A percentile compares a stretch with the other conserved stretches of the same genome.
Conservation (phyloP, 1,139 yeast genomes). For the Suhomyces taliae region DNA sequence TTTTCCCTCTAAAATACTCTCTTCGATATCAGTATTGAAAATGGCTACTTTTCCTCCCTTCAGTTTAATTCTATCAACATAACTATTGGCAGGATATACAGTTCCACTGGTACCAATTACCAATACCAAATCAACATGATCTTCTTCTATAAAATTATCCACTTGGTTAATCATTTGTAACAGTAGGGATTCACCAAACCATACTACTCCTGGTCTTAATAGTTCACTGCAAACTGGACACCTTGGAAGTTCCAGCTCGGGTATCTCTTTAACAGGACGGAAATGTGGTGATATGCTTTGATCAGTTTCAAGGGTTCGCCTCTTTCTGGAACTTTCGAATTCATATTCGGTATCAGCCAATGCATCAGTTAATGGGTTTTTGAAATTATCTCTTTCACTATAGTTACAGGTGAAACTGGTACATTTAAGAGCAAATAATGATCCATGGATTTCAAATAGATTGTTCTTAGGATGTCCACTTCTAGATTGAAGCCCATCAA, state of each 20-base stretch:
- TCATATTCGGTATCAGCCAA: conserved; percentile 43
- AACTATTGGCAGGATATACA: conserved; percentile 91
- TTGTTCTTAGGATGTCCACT: conserved; percentile 57
- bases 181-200: conserved; percentile 89
- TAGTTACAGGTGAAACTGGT: conserved; percentile 74
- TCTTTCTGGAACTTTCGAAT: conserved; percentile 18
- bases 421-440: conserved; percentile 68
- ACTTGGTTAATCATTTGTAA: conserved; percentile 59
- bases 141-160: conserved; percentile 66
- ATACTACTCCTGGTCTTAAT: conserved; percentile 84
- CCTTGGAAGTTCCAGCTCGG: conserved; percentile 58
- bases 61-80: conserved; percentile 70
- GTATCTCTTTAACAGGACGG: conserved; percentile 47
- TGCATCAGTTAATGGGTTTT: conserved; percentile 64
- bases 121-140: conserved; percentile 65
- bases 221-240: conserved; percentile 70
- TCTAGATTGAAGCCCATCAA: conserved; percentile 70
- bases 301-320: conserved; percentile 7
- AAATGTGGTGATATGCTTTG: conserved; percentile 42
- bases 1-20: conserved; percentile 38
- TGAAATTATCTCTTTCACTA: conserved; percentile 49
- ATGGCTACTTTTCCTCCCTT: conserved; percentile 84
- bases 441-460: conserved; percentile 75
- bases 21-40: conserved; percentile 68
- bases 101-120: conserved; percentile 85